Evolutionary conservation across 2,329 filamentous ascomycete species (phyloP), one percentile per base, ranked within the genome.

Genomic region (Fusarium oligoseptatum): DNA sequence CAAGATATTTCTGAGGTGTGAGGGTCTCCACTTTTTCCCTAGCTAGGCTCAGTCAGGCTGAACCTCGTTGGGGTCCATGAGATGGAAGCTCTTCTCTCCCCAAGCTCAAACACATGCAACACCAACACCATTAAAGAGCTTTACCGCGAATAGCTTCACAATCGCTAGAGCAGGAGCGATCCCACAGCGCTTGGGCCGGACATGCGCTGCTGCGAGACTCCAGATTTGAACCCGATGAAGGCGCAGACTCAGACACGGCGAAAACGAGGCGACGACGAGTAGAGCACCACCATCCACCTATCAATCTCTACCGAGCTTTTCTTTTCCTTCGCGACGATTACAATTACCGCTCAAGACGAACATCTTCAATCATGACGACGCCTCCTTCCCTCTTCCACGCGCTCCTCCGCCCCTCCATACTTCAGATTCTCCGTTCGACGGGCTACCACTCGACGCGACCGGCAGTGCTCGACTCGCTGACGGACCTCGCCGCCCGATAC

Each of bases 391-490:
- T 89, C 66, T 89, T 87, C 84, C 92, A 94, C 83, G 92, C 94
- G 70, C 92, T 98, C 73, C 88, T 98, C 67, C 94, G 95, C 48
- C 96, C 96, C 2, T 92, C 92, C 57, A 91, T 98, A 70, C 91
- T 98, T 67, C 95, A 98, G 84, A 96, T 97, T 79, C 91, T 98
- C 61, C 95, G 96, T 80, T 94, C 95, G 34, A 93, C 95, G 27
- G 96, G 96, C 81, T 98, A 97, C 85, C 94, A 97, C 82, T 89
- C 92, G 48, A 94, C 95, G 60, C 92, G 92, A 64, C 92, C 94
- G 2, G 92, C 93, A 4, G 95, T 97, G 8, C 87, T 98, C 67
- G 95, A 98, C 84, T 92, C 94, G 11, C 83, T 98, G n/a, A 94
- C 95, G 15, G 95, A 98, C 83, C 88, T 98, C 9, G 92, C 95